phyloP scores from a whole-genome alignment of 2,329 filamentous ascomycete species.

The Penicillium sp. region DNA sequence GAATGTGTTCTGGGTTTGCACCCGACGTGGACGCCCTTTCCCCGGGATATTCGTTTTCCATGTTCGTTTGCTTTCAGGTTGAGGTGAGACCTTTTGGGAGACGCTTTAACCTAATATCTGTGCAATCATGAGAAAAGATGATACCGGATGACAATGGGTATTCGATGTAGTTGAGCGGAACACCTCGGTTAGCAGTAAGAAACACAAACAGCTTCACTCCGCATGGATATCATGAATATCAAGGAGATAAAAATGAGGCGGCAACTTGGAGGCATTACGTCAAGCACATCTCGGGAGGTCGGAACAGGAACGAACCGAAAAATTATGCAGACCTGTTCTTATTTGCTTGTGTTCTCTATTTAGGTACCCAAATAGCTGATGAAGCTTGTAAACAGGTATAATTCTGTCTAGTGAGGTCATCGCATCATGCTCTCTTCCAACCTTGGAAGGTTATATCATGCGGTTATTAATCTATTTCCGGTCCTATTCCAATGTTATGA shows the following conservation, averaged over 20 bases:
- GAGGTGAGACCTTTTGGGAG: neutral
- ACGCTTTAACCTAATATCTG: neutral
- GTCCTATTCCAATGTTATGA: neutral
- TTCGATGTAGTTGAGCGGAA: neutral
- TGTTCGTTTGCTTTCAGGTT: neutral
- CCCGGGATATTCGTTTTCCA: neutral
- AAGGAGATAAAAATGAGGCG: neutral
- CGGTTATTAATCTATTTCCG: neutral
- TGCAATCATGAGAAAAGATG: neutral
- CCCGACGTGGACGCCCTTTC: neutral
- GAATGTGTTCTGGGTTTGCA: neutral
- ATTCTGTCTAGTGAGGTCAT: neutral
- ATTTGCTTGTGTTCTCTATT: neutral
- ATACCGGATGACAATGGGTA: neutral
- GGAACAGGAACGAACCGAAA: slow-evolving; percentile 2
- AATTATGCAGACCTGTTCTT: neutral
- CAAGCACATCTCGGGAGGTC: slow-evolving; percentile 15
- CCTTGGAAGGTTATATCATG: neutral
- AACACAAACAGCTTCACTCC: neutral
- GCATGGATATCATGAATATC: neutral
- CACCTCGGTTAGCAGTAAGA: no score
- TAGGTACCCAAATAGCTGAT: neutral
- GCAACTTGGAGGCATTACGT: slow-evolving; percentile 14
- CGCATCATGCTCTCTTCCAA: neutral
- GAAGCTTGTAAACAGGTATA: neutral